phyloP scores from a whole-genome alignment of 176 grass and related monocot genomes.

The Alloteropsis semialata region DNA sequence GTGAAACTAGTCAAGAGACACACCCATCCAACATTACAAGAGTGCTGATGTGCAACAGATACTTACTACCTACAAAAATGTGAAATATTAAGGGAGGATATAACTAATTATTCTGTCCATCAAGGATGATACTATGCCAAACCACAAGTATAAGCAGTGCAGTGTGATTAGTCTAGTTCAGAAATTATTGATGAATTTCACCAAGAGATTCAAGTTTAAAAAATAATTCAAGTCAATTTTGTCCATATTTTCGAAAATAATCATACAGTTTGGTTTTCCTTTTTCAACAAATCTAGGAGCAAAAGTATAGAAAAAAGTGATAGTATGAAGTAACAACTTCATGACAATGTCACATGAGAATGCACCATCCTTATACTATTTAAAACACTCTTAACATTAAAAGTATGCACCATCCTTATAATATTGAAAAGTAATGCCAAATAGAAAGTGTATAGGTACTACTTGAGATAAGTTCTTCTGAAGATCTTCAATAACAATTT shows the following conservation, averaged over 20 bases:
- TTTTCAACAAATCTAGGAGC: neutral
- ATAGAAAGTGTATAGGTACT: slow-evolving; percentile 19
- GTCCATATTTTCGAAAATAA: neutral
- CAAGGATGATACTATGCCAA: neutral
- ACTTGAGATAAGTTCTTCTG: slow-evolving; percentile 93
- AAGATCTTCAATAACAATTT: slow-evolving; percentile 74
- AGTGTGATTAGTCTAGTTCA: neutral
- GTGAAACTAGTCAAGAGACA: neutral
- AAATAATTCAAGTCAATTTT: slow-evolving; percentile 1
- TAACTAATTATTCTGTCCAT: neutral
- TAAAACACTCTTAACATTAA: neutral
- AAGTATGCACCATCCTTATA: neutral
- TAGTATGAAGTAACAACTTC: neutral
- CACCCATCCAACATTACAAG: slow-evolving; percentile 5
- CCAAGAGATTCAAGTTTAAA: neutral
- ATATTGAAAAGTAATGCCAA: slow-evolving; percentile 16
- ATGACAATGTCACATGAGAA: neutral
- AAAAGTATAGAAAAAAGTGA: neutral
- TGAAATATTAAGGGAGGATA: neutral
- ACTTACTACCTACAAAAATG: neutral
- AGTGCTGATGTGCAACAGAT: neutral
- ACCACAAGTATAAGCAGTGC: neutral
- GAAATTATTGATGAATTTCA: neutral
- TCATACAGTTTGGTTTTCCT: neutral
- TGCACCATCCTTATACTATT: neutral